These are phyloP conservation scores for Saccharomycopsis hybrid DNA, from an alignment of 1,139 yeast species.

Conservation along the genomic window DNA sequence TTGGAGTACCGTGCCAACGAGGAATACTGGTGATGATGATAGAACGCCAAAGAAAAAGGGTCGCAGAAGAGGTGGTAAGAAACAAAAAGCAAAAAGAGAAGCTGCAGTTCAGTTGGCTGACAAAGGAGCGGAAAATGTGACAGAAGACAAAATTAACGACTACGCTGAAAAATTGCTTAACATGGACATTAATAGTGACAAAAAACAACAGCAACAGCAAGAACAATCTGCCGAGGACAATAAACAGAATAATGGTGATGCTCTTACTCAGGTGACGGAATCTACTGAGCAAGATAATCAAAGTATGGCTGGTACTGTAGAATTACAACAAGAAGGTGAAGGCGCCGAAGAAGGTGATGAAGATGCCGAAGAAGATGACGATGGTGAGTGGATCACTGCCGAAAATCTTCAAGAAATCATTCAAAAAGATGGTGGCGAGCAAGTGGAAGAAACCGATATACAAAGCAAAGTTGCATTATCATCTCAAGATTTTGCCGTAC, in stretches of 20 bases:
- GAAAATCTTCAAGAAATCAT: conserved; percentile 70
- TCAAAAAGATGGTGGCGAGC: conserved; percentile 54
- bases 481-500: conserved; percentile 97
- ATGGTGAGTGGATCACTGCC: conserved; percentile 94
- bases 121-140: conserved; percentile 18
- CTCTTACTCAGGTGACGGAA: background rate
- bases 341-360: conserved; percentile 41
- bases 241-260: too few relatives aligned
- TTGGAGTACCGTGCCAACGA: conserved; percentile 27
- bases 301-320: background rate
- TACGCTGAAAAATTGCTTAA: conserved; percentile 18
- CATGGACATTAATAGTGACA: too few relatives aligned
- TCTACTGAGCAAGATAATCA: too few relatives aligned
- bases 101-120: conserved; percentile 28
- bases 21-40: conserved; percentile 15
- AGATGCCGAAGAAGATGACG: conserved; percentile 55
- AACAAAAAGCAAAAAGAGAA: conserved; percentile 51
- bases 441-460: conserved; percentile 35
- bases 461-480: conserved; percentile 71
- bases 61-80: conserved; percentile 59
- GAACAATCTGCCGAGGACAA: background rate
- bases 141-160: conserved; percentile 20
- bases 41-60: conserved; percentile 33
- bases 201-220: background rate
- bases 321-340: background rate